Base-by-base conservation (phyloP, 345 rosid species). In the Lepidium didymum region DNA sequence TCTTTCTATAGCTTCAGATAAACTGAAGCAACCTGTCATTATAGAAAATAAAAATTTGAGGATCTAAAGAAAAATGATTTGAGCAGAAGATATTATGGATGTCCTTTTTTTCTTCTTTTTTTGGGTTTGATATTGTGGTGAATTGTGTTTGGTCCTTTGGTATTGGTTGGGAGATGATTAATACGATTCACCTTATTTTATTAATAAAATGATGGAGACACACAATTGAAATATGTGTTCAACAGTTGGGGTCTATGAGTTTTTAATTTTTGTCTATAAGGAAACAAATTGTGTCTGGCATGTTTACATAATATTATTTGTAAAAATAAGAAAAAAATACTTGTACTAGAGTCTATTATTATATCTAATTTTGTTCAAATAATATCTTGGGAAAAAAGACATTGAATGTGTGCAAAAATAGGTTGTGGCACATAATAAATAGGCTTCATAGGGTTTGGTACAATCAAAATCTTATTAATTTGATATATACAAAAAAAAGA, bases 21-120 rank as follows among this genome's bases (percentile, higher is more conserved):
- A 75, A 80, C 92, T 87, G 68, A 89, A 83, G 63, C 96, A 92
- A 74, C 78, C 80, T 12, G 84, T 16, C 97, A 87, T 83, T 62
- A 27, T 33, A 57, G 4, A 47, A 5, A 1, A 8, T 1, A 43
- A 2, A 56, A 36, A 19, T 45, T 38, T 49, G 47, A 27, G 14
- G 6, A 27, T 15, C n/a, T 6, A 14, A 3, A n/a, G 25, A 33
- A 52, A 25, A 8, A 2, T 40, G 7, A 7, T 45, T 52, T 14
- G 70, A 33, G 54, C 34, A 14, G 43, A 51, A 23, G n/a, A 43
- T 33, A n/a, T 43, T 21, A 16, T n/a, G n/a, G n/a, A n/a, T n/a
- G n/a, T n/a, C n/a, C n/a, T n/a, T n/a, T n/a, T n/a, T n/a, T n/a
- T n/a, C n/a, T n/a, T n/a, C n/a, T n/a, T n/a, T n/a, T n/a, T n/a